These are phyloP conservation scores for Solanum arcanum DNA, from an alignment of 257 asterid genomes.

Conservation along the genomic window DNA sequence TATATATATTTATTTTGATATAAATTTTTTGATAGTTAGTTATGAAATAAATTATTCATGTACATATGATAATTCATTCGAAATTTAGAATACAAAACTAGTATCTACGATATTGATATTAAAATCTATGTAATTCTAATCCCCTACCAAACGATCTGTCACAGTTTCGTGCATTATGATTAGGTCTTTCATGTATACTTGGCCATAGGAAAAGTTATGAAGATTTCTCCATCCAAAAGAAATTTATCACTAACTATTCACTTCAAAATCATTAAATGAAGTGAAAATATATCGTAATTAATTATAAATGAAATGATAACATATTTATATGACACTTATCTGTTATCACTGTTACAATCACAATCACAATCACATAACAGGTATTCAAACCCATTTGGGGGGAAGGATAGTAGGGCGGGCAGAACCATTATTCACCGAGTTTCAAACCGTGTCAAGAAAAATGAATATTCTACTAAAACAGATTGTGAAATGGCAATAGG, in stretches of 20 bases:
- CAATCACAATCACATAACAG: neutral
- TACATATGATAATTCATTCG: neutral
- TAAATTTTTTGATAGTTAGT: neutral
- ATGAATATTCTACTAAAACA: neutral
- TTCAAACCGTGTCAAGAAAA: neutral
- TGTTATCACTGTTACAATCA: too few species aligned
- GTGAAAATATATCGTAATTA: neutral
- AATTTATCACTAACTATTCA: neutral
- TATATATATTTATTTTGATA: neutral
- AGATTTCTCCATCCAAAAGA: neutral
- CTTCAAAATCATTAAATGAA: neutral
- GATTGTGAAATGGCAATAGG: neutral
- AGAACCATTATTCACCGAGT: neutral
- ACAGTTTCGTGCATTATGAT: neutral
- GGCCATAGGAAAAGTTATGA: neutral
- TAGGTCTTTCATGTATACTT: neutral
- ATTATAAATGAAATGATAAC: neutral
- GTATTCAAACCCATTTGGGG: neutral
- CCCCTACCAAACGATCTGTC: too few species aligned
- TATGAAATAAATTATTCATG: neutral
- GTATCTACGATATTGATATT: too few species aligned
- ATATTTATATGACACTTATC: neutral
- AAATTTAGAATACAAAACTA: neutral
- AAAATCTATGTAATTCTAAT: too few species aligned
- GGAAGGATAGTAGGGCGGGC: neutral